Conservation (phyloP, 2,329 filamentous ascomycete genomes). For the Fusarium equiseti region DNA sequence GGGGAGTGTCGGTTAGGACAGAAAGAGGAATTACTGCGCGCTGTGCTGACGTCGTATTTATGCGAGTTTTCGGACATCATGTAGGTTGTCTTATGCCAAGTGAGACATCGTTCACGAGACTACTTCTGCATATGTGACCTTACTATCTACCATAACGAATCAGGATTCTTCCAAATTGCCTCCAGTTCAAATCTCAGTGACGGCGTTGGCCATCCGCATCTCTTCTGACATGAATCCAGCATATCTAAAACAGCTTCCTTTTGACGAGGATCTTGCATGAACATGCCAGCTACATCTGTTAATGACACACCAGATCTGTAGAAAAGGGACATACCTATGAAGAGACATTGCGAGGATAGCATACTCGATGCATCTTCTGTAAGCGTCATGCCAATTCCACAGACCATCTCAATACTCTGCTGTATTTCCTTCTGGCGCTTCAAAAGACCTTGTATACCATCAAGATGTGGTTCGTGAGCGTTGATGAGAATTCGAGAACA, state of each 20-base stretch:
- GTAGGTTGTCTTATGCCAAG: background rate
- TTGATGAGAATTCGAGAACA: conserved; percentile 52
- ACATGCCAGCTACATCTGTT: conserved; percentile 23
- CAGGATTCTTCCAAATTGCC: conserved; percentile 36
- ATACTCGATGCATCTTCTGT: conserved; percentile 57
- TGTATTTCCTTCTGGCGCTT: conserved; percentile 47
- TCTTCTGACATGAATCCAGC: conserved; percentile 38
- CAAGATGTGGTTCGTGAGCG: conserved; percentile 39
- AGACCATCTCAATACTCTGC: conserved; percentile 52
- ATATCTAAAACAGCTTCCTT: conserved; percentile 35
- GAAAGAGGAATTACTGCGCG: background rate
- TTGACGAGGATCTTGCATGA: conserved; percentile 35
- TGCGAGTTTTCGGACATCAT: background rate
- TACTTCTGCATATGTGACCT: background rate
- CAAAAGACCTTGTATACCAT: conserved; percentile 58
- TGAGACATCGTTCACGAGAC: background rate
- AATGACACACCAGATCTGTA: rapidly evolving
- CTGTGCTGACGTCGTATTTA: background rate
- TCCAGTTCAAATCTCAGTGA: conserved; percentile 37
- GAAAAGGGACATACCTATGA: conserved; percentile 12
- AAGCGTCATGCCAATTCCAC: conserved; percentile 62
- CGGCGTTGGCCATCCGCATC: conserved; percentile 43
- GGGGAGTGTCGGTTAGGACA: conserved; percentile 25
- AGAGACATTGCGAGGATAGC: conserved; percentile 59
- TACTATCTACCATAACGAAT: conserved; percentile 1